Evolutionary conservation across 2,329 filamentous ascomycete genomes (phyloP), one percentile per base, ranked within the genome.

Genomic region (Alternaria arborescens): DNA sequence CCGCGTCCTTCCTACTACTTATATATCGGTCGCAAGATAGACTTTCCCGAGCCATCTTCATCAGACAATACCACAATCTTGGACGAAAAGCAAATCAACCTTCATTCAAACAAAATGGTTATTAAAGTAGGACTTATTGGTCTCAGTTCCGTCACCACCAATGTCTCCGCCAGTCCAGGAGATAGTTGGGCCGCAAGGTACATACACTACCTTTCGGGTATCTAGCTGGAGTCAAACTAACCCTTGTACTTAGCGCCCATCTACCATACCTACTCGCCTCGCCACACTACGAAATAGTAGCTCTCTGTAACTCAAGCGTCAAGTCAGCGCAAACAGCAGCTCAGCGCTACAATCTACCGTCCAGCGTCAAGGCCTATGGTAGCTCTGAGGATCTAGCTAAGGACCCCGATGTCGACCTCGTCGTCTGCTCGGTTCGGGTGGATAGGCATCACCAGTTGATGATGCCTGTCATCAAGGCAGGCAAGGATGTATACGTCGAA

Each of bases 221-320:
- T 11, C 3, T 1, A 40, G 8, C n/a, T 10, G 3, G 4, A 20
- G n/a, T 1, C n/a, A 40, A 12, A 8, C 38, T 40, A 40, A 50
- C 14, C 1, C 14, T 5, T 14, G 16, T 1, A 16, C 14, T 7
- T 5, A 36, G 32, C 32, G 32, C 32, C 5, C 32, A 36, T 36
- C 1, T 36, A 14, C 32, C 32, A 1, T 36, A 36, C 14, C 32
- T 36, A 36, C 32, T 36, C 12, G 32, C 32, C 14, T 36, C 32
- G 32, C 32, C 32, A 16, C 14, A 36, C 5, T 36, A 36, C 22
- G 47, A 43, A 28, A 61, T 43, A 67, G 67, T 56, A 73, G 71
- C 40, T 80, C 83, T 64, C 67, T 83, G 44, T 26, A 47, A 47
- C n/a, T 47, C 44, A 7, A 47, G 44, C 7, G n/a, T 47, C 11